Conservation (phyloP, 1,284 basidiomycete genomes). For the Papiliotrema laurentii region DNA sequence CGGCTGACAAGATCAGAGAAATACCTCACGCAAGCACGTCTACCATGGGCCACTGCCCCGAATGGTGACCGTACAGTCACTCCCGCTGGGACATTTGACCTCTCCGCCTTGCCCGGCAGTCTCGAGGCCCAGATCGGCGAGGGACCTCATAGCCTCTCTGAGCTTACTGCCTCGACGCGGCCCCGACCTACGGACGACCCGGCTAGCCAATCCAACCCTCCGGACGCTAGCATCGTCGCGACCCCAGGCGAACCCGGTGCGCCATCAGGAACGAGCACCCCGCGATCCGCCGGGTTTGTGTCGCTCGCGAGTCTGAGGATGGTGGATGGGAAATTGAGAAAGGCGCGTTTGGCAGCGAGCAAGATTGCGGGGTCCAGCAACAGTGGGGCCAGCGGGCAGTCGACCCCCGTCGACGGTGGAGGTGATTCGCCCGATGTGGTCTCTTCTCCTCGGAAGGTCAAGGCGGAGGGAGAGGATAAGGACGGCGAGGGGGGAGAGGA, state of each 20-base stretch:
- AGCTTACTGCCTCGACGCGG: not conserved
- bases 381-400: not conserved
- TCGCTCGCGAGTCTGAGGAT: slow-evolving; percentile 14
- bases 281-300: slow-evolving; percentile 27
- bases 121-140: not conserved
- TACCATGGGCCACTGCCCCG: slow-evolving; percentile 28
- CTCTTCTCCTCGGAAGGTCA: not conserved
- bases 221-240: not conserved
- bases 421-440: not conserved
- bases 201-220: no score
- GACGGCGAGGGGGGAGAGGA: not conserved
- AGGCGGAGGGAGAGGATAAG: not conserved
- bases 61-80: slow-evolving; percentile 9
- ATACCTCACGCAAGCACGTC: slow-evolving; percentile 36
- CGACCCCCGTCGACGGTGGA: not conserved
- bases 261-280: slow-evolving; percentile 20
- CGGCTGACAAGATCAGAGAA: slow-evolving; percentile 24
- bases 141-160: not conserved
- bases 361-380: not conserved
- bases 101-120: not conserved
- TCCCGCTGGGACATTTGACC: not conserved
- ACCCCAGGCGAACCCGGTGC: not conserved
- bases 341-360: not conserved
- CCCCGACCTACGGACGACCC: not conserved
- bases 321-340: slow-evolving; percentile 16